Conservation (phyloP, 225 moss, liverwort and hornwort genomes). For the Rhytidiadelphus loreus region DNA sequence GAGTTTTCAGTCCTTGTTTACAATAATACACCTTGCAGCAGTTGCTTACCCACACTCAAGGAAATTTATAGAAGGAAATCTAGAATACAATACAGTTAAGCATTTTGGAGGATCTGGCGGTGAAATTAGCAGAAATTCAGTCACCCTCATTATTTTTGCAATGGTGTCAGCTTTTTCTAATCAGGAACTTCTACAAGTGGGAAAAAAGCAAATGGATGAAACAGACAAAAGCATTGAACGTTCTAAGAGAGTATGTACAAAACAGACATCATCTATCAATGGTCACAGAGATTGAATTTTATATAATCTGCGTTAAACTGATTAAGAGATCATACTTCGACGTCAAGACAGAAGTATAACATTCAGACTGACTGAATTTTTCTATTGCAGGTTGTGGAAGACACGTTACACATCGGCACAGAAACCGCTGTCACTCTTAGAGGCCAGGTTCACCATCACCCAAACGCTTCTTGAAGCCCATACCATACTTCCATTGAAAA, state of each 20-base stretch:
- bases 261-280: not conserved
- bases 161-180: slow-evolving; percentile 59
- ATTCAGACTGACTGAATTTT: not conserved
- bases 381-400: slow-evolving; percentile 58
- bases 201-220: slow-evolving; percentile 88
- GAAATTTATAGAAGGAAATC: not conserved
- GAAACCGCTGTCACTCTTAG: slow-evolving; percentile 81
- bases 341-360: not conserved
- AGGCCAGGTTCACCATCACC: slow-evolving; percentile 46
- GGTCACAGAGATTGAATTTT: not conserved
- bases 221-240: slow-evolving; percentile 75
- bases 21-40: not conserved
- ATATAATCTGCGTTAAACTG: not conserved
- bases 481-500: not conserved
- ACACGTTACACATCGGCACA: slow-evolving; percentile 82
- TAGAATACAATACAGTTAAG: not conserved
- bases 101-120: not conserved
- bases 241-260: slow-evolving; percentile 57
- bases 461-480: not conserved
- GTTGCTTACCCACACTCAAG: not conserved
- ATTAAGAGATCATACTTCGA: not conserved
- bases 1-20: not conserved
- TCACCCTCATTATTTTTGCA: not conserved
- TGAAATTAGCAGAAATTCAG: not conserved
- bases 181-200: slow-evolving; percentile 63